These are phyloP conservation scores for Suillus placidus DNA, from an alignment of 768 basidiomycete genomes.

Conservation along the genomic window DNA sequence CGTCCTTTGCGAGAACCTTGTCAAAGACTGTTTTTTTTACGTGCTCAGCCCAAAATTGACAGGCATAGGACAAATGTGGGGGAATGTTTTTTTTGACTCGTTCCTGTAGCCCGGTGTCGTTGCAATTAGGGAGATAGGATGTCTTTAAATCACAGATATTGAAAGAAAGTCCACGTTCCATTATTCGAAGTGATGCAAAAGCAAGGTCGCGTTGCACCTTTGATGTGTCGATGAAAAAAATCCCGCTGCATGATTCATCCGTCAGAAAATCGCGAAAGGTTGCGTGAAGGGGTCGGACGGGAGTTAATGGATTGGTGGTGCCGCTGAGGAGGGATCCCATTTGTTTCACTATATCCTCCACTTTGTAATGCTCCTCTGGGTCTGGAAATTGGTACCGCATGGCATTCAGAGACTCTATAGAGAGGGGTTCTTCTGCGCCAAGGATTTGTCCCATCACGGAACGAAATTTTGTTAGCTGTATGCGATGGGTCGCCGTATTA, in stretches of 20 bases:
- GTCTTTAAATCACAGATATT: constrained; percentile 38
- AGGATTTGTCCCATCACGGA: constrained; percentile 10
- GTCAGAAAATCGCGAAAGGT: constrained; percentile 33
- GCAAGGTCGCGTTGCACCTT: constrained; percentile 23
- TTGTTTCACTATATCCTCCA: constrained; percentile 8
- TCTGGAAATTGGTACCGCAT: constrained; percentile 8
- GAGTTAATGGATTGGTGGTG: background rate
- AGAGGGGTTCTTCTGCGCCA: constrained; percentile 6
- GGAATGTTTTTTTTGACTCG: constrained; percentile 8
- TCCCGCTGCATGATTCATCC: constrained; percentile 13
- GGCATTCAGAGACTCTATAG: constrained; percentile 1
- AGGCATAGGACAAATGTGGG: constrained; percentile 13
- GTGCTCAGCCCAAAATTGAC: constrained; percentile 17
- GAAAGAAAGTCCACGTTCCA: constrained; percentile 36
- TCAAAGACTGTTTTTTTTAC: background rate
- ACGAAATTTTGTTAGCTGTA: background rate
- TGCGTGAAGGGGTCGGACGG: constrained; percentile 26
- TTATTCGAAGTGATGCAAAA: constrained; percentile 25
- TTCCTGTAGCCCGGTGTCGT: constrained; percentile 16
- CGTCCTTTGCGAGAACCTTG: background rate
- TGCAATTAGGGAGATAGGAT: constrained; percentile 32
- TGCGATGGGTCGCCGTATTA: background rate
- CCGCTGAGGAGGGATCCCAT: constrained; percentile 18
- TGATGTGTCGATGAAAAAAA: constrained; percentile 18
- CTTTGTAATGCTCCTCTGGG: background rate